Evolutionary conservation across 768 basidiomycete genomes (phyloP).

Genomic region (Tylopilus sp.): DNA sequence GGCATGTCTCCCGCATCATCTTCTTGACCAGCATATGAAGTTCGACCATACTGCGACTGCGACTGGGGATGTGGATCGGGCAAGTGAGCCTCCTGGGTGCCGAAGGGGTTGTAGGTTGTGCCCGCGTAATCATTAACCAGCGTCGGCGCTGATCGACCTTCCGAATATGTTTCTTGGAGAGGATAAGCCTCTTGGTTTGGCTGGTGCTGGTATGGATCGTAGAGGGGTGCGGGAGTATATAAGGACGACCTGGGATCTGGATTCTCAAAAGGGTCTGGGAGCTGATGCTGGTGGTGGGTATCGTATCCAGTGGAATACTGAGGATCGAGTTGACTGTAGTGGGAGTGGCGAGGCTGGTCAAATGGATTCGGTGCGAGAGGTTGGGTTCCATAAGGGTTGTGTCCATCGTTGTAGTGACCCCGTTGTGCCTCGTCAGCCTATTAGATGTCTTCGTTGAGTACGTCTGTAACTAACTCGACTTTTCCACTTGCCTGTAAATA

Average conservation of each 20-base stretch:
- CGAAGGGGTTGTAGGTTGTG: constrained; percentile 23
- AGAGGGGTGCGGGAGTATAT: constrained; percentile 12
- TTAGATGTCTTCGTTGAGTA: background rate
- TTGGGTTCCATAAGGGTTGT: constrained; percentile 45
- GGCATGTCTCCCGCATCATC: constrained; percentile 61
- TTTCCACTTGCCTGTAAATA: constrained; percentile 37
- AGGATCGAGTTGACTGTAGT: constrained; percentile 27
- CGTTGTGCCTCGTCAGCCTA: constrained; percentile 65
- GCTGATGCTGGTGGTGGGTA: constrained; percentile 31
- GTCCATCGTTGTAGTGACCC: constrained; percentile 65
- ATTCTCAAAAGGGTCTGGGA: constrained; percentile 39
- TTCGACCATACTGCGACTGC: constrained; percentile 21
- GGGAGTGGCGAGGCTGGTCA: constrained; percentile 35
- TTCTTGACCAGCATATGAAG: constrained; percentile 41
- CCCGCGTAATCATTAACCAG: constrained; percentile 12
- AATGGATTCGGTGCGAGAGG: constrained; percentile 35
- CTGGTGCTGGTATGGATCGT: constrained; percentile 21
- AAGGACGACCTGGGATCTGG: constrained; percentile 16
- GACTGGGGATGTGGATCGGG: constrained; percentile 25
- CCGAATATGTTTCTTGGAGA: constrained; percentile 22
- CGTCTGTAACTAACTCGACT: background rate
- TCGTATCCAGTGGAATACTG: constrained; percentile 33
- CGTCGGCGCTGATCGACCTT: constrained; percentile 21
- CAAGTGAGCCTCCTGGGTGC: constrained; percentile 13
- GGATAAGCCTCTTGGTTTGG: constrained; percentile 15